Evolutionary conservation across 1,284 basidiomycete species (phyloP).

Genomic region (Ceratobasidium sp.): DNA sequence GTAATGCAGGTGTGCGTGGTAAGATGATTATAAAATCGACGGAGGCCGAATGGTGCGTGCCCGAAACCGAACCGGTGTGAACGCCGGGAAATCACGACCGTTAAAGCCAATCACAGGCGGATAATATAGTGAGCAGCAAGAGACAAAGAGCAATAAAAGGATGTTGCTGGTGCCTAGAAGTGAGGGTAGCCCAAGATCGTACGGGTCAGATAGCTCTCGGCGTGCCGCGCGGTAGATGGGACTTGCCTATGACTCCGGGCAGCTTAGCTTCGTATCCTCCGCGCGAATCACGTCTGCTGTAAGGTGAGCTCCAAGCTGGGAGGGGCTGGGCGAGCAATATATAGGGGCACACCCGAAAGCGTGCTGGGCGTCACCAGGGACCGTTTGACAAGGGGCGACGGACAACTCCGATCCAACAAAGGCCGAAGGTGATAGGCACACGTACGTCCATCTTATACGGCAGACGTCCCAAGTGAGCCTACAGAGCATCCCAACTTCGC

Average conservation of each 20-base stretch:
- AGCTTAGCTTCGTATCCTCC: background rate
- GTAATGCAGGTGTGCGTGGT: background rate
- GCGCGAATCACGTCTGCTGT: background rate
- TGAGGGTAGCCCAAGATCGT: background rate
- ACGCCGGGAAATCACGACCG: background rate
- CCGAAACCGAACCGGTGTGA: constrained; percentile 27
- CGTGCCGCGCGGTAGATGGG: constrained; percentile 18
- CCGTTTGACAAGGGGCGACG: constrained; percentile 28
- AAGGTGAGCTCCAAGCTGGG: background rate
- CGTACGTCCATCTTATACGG: constrained; percentile 18
- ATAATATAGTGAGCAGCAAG: background rate
- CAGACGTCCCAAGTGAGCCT: constrained; percentile 21
- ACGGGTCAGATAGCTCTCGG: constrained; percentile 6
- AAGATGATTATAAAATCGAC: constrained; percentile 25
- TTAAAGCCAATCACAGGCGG: constrained; percentile 23
- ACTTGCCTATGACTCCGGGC: background rate
- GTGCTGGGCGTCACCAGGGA: constrained; percentile 26
- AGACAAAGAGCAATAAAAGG: background rate
- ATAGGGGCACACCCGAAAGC: background rate
- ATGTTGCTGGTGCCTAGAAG: constrained; percentile 6
- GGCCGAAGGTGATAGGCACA: constrained; percentile 9
- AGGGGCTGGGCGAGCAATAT: background rate
- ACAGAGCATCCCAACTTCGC: constrained; percentile 17
- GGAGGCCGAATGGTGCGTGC: constrained; percentile 31
- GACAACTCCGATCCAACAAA: constrained; percentile 7